A percentile compares a stretch with the other conserved stretches of the same genome.
phyloP scores from a whole-genome alignment of 192 early-diverging fungal genomes.

The Ramicandelaber brevisporus region DNA sequence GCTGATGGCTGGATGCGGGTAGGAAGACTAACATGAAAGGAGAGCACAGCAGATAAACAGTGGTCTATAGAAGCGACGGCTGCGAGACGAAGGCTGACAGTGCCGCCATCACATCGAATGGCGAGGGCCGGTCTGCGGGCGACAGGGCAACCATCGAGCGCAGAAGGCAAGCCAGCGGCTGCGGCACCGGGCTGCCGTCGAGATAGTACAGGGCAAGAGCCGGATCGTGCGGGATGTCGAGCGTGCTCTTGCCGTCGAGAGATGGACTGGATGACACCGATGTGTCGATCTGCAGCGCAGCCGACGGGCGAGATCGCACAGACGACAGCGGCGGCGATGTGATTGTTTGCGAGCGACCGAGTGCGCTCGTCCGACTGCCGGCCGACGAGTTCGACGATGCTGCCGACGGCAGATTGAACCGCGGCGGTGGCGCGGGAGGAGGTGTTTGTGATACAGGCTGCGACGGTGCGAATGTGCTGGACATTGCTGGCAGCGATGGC shows the following conservation, averaged over 20 bases:
- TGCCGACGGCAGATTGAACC: no score
- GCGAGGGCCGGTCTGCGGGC: background rate
- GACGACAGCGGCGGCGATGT: background rate
- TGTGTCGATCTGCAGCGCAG: background rate
- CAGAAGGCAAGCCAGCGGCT: background rate
- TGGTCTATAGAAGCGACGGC: no score
- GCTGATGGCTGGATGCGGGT: no score
- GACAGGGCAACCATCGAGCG: slow-evolving; percentile 1
- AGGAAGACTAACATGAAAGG: no score
- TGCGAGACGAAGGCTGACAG: no score
- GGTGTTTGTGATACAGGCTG: no score
- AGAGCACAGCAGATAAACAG: no score
- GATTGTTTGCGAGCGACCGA: background rate
- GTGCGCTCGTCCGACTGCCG: background rate
- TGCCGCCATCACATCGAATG: background rate
- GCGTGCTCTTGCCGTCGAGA: background rate
- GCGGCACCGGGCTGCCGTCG: slow-evolving; percentile 1
- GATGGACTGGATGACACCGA: background rate
- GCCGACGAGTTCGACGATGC: no score
- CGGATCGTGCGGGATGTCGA: background rate
- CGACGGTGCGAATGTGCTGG: no score
- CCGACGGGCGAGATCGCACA: background rate
- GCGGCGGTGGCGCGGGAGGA: no score
- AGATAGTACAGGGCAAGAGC: slow-evolving; percentile 1
- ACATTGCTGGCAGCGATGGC: background rate